Percentiles rank a stretch among this genome's conserved stretches.
These are phyloP conservation scores for Malbranchea zuffiana DNA, from an alignment of 2,329 filamentous ascomycete genomes.

Conservation along the genomic window DNA sequence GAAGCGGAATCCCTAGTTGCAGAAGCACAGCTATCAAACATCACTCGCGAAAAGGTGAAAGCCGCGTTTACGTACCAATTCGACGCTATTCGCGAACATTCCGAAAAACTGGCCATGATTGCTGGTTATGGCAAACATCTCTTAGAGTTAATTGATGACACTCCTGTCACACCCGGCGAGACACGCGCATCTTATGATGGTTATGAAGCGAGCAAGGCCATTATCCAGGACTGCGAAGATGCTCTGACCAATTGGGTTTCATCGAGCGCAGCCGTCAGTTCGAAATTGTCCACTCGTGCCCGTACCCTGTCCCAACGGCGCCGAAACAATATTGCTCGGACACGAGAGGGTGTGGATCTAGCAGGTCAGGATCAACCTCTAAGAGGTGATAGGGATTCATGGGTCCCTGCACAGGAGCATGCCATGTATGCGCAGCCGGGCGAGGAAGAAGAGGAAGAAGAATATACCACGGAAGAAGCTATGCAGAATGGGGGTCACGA, in stretches of 20 bases:
- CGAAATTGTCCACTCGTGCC: conserved; percentile 76
- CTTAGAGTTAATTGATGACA: conserved; percentile 93
- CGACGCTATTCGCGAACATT: conserved; percentile 91
- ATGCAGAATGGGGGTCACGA: conserved; percentile 20
- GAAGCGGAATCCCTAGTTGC: conserved; percentile 98
- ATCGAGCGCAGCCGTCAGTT: conserved; percentile 75
- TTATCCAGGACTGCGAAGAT: conserved; percentile 98
- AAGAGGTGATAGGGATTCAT: conserved; percentile 65
- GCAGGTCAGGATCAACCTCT: conserved; percentile 70
- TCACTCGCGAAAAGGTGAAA: conserved; percentile 98
- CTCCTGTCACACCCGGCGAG: conserved; percentile 92
- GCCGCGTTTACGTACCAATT: conserved; percentile 97
- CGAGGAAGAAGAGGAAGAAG: conserved; percentile 33
- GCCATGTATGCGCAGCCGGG: conserved; percentile 35
- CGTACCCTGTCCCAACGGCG: conserved; percentile 80
- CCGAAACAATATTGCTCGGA: conserved; percentile 56
- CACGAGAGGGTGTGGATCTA: conserved; percentile 62
- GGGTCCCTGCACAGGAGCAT: conserved; percentile 62
- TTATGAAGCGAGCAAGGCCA: conserved; percentile 94
- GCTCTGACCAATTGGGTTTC: conserved; percentile 94
- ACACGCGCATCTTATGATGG: conserved; percentile 92
- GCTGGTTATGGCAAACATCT: conserved; percentile 96
- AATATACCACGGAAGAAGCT: conserved; percentile 24
- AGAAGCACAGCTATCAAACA: conserved; percentile 96
- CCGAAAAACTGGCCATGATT: conserved; percentile 96